These are phyloP conservation scores for Lathyrus tuberosus DNA, from an alignment of 306 rosid species.

Conservation along the genomic window DNA sequence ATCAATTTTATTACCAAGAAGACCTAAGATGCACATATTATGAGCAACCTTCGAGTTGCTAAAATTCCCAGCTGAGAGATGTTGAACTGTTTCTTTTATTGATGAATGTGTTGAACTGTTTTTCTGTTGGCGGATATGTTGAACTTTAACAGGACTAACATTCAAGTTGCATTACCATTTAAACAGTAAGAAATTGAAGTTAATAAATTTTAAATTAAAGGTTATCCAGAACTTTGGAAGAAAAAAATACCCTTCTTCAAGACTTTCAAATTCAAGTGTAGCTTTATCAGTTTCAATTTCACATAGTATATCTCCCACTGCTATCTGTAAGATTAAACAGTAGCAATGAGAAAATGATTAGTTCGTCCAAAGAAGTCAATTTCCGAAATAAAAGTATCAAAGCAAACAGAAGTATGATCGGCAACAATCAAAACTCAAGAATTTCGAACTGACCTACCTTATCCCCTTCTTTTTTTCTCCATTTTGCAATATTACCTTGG, in stretches of 20 bases:
- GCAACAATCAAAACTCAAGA: slow-evolving; percentile 37
- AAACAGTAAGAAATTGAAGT: slow-evolving; percentile 9
- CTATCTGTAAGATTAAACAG: slow-evolving; percentile 68
- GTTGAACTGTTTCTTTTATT: too few relatives aligned
- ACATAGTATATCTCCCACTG: slow-evolving; percentile 87
- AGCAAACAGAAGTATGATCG: slow-evolving; percentile 37
- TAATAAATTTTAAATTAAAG: slow-evolving; percentile 25
- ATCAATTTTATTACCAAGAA: background rate
- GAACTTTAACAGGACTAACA: background rate
- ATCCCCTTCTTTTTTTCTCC: slow-evolving; percentile 96
- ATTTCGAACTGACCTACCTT: slow-evolving; percentile 63
- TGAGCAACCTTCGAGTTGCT: background rate
- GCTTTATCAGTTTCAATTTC: slow-evolving; percentile 99
- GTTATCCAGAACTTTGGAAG: slow-evolving; percentile 26
- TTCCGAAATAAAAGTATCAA: slow-evolving; percentile 34
- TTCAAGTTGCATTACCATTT: background rate
- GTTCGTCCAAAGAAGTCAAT: slow-evolving; percentile 28
- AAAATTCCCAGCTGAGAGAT: background rate
- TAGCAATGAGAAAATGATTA: slow-evolving; percentile 41
- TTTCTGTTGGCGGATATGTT: background rate
- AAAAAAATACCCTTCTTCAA: slow-evolving; percentile 87
- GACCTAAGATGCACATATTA: background rate
- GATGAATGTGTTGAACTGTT: background rate
- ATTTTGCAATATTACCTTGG: slow-evolving; percentile 91
- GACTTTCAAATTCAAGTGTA: slow-evolving; percentile 92